These are phyloP conservation scores for Maudiozyma pseudohumilis DNA, from an alignment of 805 yeast genomes.

Conservation along the genomic window DNA sequence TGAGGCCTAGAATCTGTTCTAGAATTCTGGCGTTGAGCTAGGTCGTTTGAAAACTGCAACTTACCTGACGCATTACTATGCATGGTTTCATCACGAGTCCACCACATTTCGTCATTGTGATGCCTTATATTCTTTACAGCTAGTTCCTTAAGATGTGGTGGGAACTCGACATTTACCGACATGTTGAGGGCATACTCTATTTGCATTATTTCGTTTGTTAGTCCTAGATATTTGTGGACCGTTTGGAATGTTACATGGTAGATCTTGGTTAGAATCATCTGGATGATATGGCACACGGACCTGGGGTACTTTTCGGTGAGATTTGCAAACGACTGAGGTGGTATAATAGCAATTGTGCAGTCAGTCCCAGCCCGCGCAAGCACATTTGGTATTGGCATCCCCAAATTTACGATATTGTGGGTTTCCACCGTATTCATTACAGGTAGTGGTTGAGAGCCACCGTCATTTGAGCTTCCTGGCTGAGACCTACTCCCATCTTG, in stretches of 20 bases:
- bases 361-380: slow-evolving; percentile 66
- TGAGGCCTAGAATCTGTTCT: background rate
- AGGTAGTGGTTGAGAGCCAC: background rate
- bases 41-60: slow-evolving; percentile 22
- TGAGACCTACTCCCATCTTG: background rate
- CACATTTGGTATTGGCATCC: slow-evolving; percentile 30
- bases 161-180: slow-evolving; percentile 40
- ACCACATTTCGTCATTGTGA: background rate
- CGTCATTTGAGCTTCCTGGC: too few species aligned
- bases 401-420: background rate
- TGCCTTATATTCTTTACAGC: slow-evolving; percentile 34
- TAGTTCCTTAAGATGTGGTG: slow-evolving; percentile 53
- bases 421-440: background rate
- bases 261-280: slow-evolving; percentile 77
- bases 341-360: slow-evolving; percentile 87
- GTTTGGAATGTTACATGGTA: slow-evolving; percentile 89
- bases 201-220: slow-evolving; percentile 70
- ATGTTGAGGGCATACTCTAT: slow-evolving; percentile 63
- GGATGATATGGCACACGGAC: slow-evolving; percentile 88
- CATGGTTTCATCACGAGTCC: background rate
- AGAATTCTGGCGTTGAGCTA: background rate
- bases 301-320: slow-evolving; percentile 70
- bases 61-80: background rate
- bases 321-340: slow-evolving; percentile 68
- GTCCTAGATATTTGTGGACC: slow-evolving; percentile 75